These are phyloP conservation scores for Nicotiana tabacum DNA, from an alignment of 257 asterid species.

Conservation along the genomic window DNA sequence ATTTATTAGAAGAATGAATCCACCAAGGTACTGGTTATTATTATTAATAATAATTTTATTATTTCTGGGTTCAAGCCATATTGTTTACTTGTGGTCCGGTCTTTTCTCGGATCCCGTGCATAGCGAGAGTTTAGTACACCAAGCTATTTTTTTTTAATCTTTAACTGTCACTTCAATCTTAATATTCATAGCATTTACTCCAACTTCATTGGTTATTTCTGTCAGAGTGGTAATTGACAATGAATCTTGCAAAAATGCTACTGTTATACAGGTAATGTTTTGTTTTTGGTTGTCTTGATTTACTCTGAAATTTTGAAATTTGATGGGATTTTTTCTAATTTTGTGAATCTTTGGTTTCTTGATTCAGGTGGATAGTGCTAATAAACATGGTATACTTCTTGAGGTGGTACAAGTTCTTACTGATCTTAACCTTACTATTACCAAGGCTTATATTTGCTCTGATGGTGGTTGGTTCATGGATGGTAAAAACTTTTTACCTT, in stretches of 20 bases:
- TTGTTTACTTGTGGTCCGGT: no score
- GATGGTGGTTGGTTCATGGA: constrained; percentile 99
- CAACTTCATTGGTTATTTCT: neutral
- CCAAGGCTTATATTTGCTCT: constrained; percentile 85
- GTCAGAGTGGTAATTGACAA: constrained; percentile 90
- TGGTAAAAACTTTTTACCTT: constrained; percentile 41
- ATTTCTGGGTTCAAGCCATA: no score
- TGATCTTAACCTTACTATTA: constrained; percentile 78
- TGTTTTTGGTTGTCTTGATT: constrained; percentile 6
- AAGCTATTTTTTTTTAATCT: neutral
- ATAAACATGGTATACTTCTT: constrained; percentile 84
- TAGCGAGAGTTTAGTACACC: no score
- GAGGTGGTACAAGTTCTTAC: constrained; percentile 93
- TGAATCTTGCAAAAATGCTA: constrained; percentile 80
- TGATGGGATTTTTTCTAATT: neutral
- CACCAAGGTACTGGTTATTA: constrained; percentile 54
- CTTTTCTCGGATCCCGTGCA: no score
- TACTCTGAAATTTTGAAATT: neutral
- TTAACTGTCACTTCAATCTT: neutral
- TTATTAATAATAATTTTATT: no score
- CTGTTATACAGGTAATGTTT: constrained; percentile 67
- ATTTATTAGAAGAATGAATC: constrained; percentile 86
- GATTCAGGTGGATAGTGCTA: constrained; percentile 91
- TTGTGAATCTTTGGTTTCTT: neutral
- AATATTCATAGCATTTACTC: neutral